Evolutionary conservation across 1,284 basidiomycete genomes (phyloP), one percentile per base, ranked within the genome.

Genomic region (Sanguinoderma infundibulare): DNA sequence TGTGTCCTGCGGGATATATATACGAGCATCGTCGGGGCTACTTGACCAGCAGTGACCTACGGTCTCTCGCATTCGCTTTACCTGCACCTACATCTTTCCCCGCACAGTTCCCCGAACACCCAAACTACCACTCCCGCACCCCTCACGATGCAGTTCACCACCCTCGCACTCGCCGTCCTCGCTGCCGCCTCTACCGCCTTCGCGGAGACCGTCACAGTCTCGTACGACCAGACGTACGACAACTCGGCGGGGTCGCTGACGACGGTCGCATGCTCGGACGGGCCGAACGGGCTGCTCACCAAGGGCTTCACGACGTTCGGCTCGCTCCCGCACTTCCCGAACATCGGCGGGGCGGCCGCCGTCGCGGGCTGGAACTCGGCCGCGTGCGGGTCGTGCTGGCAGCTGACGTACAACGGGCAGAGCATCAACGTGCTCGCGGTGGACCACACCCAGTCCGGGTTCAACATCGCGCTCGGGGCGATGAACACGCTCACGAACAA

Each of bases 181-280:
- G 61, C 67, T 26, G 56, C 72, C 63, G 50, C 67, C 53, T 65
- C 70, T 24, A 62, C 67, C 61, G 66, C 68, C 22, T 57, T 66
- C 44, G 62, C 59, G 36, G 35, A 35, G 4, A 53, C 38, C 14
- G 76, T 83, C 51, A 67, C 65, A 30, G 70, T 81, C 36, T 76
- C 77, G 8, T 83, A 77, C 66, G 80, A 83, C 69, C 55, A 69
- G 35, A 64, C 65, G 22, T 87, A 85, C 70, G 81, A 83, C 71
- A 63, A 76, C 28, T 22, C 66, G 12, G 59, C 63, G 17, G 62
- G 64, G 34, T 72, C 78, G 8, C 70, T 84, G 38, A 7, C 66
- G 58, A 70, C 57, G 17, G 76, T 84, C 51, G 77, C 83, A 5
- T 87, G 85, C 69, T 86, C 85, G 1, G 72, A 83, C 56, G 82